Conservation (phyloP, 345 rosid species). For the Angophora floribunda region DNA sequence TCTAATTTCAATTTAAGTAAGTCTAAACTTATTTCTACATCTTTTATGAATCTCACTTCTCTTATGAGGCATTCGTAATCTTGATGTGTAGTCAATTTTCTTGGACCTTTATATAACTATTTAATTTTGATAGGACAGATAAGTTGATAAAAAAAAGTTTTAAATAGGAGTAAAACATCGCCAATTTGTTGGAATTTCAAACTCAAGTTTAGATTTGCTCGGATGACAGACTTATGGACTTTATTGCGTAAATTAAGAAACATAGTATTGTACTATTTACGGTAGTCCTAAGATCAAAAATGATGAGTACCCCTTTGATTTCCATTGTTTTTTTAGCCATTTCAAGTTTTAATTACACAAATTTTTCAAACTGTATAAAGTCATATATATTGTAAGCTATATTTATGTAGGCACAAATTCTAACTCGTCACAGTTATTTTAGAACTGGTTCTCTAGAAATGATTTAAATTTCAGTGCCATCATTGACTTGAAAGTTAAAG, state of each 20-base stretch:
- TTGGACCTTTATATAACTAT: neutral
- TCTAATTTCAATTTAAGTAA: neutral
- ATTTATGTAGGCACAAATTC: no score
- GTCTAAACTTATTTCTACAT: neutral
- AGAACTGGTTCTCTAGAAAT: neutral
- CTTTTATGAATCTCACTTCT: neutral
- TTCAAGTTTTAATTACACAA: neutral
- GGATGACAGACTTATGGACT: neutral
- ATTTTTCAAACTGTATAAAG: neutral
- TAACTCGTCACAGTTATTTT: neutral
- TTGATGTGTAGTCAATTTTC: neutral
- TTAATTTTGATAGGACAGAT: neutral
- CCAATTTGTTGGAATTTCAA: neutral
- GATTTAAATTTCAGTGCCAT: neutral
- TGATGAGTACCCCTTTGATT: neutral
- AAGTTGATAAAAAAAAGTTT: neutral
- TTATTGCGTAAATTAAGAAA: neutral
- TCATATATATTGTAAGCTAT: no score
- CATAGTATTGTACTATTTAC: neutral
- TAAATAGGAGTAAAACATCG: neutral
- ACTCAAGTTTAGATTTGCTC: neutral
- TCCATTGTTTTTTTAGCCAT: neutral
- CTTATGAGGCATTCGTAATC: neutral
- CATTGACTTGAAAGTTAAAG: neutral
- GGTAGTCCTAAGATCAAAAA: neutral